These are phyloP conservation scores for Coriolopsis trogii DNA, from an alignment of 1,284 basidiomycete genomes.

Conservation along the genomic window DNA sequence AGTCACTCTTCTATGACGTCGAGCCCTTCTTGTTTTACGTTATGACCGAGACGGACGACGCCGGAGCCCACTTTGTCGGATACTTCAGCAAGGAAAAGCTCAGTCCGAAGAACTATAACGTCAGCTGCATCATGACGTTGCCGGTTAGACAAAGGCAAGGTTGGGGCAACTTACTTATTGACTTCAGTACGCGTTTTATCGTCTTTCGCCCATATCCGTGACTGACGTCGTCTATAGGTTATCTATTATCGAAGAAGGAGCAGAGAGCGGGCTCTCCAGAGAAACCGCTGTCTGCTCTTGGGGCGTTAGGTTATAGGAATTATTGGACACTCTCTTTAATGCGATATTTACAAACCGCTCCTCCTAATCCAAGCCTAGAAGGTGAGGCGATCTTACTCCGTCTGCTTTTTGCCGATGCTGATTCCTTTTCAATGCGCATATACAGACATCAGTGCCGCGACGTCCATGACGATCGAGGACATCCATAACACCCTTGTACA, in stretches of 20 bases:
- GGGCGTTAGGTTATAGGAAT: slow-evolving; percentile 89
- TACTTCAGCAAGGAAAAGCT: slow-evolving; percentile 99
- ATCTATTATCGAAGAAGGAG: slow-evolving; percentile 95
- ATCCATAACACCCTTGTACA: slow-evolving; percentile 79
- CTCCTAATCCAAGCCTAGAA: slow-evolving; percentile 70
- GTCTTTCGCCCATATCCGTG: not conserved
- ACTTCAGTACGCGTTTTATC: slow-evolving; percentile 81
- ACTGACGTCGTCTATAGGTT: slow-evolving; percentile 59
- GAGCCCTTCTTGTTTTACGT: slow-evolving; percentile 99
- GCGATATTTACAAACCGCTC: slow-evolving; percentile 71
- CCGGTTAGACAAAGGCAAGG: slow-evolving; percentile 94
- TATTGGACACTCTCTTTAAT: slow-evolving; percentile 97
- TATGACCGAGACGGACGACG: slow-evolving; percentile 89
- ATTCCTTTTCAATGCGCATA: not conserved
- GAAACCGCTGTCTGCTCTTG: slow-evolving; percentile 89
- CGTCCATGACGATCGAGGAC: slow-evolving; percentile 93
- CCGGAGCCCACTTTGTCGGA: slow-evolving; percentile 93
- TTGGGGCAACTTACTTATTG: slow-evolving; percentile 94
- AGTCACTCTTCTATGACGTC: slow-evolving; percentile 99
- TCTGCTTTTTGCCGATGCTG: slow-evolving; percentile 10
- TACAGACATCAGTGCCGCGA: slow-evolving; percentile 83
- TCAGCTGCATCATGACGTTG: slow-evolving; percentile 99
- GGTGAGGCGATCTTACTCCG: slow-evolving; percentile 52
- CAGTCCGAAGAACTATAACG: slow-evolving; percentile 93
- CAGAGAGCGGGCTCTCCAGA: slow-evolving; percentile 87